Evolutionary conservation across 2,329 filamentous ascomycete genomes (phyloP).

Genomic region (Talaromyces sp.): DNA sequence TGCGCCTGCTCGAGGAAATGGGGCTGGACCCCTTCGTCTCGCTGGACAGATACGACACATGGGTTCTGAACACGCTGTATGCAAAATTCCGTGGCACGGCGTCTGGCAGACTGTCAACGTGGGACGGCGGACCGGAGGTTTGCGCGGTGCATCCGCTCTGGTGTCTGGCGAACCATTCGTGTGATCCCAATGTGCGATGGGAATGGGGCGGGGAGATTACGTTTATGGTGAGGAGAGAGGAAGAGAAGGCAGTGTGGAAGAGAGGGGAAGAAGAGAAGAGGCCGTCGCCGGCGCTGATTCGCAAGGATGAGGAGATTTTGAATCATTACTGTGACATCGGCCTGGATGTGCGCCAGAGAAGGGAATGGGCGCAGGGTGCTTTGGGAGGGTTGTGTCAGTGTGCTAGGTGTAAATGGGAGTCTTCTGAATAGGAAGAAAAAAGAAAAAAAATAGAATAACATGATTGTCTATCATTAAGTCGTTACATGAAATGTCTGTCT

Average conservation of each 20-base stretch:
- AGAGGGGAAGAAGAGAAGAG: constrained; percentile 39
- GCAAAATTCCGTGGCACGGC: constrained; percentile 91
- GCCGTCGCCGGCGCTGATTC: constrained; percentile 52
- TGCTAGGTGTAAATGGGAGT: constrained; percentile 71
- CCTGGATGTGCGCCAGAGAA: constrained; percentile 69
- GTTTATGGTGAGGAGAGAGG: constrained; percentile 27
- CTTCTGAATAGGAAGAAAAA: constrained; percentile 8
- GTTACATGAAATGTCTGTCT: neutral
- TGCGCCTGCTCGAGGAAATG: constrained; percentile 60
- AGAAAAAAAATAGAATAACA: neutral
- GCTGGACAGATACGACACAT: constrained; percentile 40
- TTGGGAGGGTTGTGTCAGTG: constrained; percentile 89
- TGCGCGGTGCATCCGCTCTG: constrained; percentile 92
- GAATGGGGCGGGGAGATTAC: constrained; percentile 64
- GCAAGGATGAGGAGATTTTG: constrained; percentile 75
- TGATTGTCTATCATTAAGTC: neutral
- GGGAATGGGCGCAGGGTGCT: constrained; percentile 84
- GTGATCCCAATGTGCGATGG: constrained; percentile 91
- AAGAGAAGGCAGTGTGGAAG: constrained; percentile 34
- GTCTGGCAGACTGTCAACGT: constrained; percentile 71
- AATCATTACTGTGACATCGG: constrained; percentile 92
- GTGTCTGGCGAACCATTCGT: constrained; percentile 95
- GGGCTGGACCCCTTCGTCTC: constrained; percentile 54
- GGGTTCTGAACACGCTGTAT: constrained; percentile 82
- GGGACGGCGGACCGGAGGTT: constrained; percentile 80